A percentile compares a stretch with the other conserved stretches of the same genome.
Conservation (phyloP, 305 asterid genomes). For the Fraxinus velutina region DNA sequence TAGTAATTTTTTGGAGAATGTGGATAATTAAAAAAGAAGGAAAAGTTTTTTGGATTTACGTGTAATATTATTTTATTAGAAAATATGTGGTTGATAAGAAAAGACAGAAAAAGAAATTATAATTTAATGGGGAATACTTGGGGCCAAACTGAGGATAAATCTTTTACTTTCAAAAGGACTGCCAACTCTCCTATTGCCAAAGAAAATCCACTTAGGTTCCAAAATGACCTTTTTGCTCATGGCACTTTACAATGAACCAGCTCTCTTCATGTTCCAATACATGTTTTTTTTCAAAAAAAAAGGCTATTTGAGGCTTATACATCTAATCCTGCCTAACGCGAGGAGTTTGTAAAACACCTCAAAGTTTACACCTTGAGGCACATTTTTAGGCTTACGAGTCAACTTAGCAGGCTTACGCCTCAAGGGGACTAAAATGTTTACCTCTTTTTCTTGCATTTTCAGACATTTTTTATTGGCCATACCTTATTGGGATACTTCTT, state of each 20-base stretch:
- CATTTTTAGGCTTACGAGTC: neutral
- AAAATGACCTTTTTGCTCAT: neutral
- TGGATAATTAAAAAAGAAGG: too few relatives aligned
- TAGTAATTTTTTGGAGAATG: too few relatives aligned
- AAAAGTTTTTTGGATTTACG: too few relatives aligned
- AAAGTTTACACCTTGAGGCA: neutral
- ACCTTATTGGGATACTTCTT: neutral
- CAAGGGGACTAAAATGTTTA: neutral
- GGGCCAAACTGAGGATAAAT: too few relatives aligned
- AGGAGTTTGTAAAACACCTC: neutral
- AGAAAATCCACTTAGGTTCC: neutral
- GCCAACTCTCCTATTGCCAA: neutral
- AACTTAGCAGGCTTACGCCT: neutral
- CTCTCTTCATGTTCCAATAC: neutral
- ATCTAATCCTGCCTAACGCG: neutral
- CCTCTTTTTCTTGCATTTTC: neutral
- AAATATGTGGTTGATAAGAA: too few relatives aligned
- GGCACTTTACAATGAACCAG: neutral
- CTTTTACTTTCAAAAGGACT: neutral
- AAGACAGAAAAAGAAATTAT: too few relatives aligned
- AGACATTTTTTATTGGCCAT: neutral
- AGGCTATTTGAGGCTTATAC: neutral
- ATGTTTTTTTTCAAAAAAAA: neutral
- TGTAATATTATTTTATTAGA: too few relatives aligned
- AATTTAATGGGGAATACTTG: too few relatives aligned